phyloP scores from a whole-genome alignment of 805 yeast species.

The Soucietia sequanensis region DNA sequence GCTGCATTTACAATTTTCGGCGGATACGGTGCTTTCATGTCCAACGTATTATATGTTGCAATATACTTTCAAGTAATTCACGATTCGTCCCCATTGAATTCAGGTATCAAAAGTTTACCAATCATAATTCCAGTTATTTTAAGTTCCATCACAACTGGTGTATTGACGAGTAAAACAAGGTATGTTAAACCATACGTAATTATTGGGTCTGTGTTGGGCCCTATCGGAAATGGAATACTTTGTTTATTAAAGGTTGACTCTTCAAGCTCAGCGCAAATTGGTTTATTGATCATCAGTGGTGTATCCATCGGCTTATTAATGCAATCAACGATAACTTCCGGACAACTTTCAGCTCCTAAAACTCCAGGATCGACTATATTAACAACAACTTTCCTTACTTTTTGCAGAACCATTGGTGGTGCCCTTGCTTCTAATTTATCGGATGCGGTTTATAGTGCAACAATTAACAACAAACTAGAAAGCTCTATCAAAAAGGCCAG shows the following conservation, averaged over 20 bases:
- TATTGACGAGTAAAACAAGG: slow-evolving; percentile 35
- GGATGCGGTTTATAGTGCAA: slow-evolving; percentile 38
- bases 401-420: slow-evolving; percentile 46
- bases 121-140: slow-evolving; percentile 37
- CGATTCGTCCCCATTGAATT: slow-evolving; percentile 38
- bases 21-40: slow-evolving; percentile 39
- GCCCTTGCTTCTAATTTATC: slow-evolving; percentile 43
- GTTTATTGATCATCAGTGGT: slow-evolving; percentile 48
- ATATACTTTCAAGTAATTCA: slow-evolving; percentile 52
- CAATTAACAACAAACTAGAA: slow-evolving; percentile 14
- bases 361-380: slow-evolving; percentile 48
- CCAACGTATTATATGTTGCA: slow-evolving; percentile 16
- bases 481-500: slow-evolving; percentile 5
- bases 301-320: slow-evolving; percentile 46
- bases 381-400: slow-evolving; percentile 45
- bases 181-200: slow-evolving; percentile 42
- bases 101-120: slow-evolving; percentile 49
- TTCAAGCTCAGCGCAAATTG: slow-evolving; percentile 34
- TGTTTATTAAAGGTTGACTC: slow-evolving; percentile 41
- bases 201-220: slow-evolving; percentile 30
- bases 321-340: slow-evolving; percentile 44
- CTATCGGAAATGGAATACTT: slow-evolving; percentile 46
- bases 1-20: slow-evolving; percentile 34
- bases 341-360: slow-evolving; percentile 53
- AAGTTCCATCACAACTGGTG: slow-evolving; percentile 37